These are phyloP conservation scores for Aspergillus puulaauensis DNA, from an alignment of 2,329 filamentous ascomycete species.

Conservation along the genomic window DNA sequence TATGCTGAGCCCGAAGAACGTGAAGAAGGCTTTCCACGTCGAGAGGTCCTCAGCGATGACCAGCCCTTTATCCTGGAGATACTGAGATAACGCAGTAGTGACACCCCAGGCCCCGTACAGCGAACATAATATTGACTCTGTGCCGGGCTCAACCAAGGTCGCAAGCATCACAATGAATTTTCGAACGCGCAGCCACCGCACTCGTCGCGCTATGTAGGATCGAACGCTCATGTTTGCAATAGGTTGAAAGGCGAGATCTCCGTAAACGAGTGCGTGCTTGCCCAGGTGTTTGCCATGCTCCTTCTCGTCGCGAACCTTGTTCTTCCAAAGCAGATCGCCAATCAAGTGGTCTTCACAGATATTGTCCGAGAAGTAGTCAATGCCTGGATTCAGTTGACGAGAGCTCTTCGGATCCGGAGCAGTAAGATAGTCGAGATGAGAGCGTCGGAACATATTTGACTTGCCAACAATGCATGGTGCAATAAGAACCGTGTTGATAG, in stretches of 20 bases:
- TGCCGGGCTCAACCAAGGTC: conserved; percentile 88
- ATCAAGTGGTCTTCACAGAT: conserved; percentile 98
- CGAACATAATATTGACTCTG: conserved; percentile 83
- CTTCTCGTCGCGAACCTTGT: conserved; percentile 36
- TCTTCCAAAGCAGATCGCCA: conserved; percentile 83
- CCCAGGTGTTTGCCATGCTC: conserved; percentile 50
- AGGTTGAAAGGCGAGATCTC: conserved; percentile 87
- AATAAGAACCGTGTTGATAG: conserved; percentile 88
- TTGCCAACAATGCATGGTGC: conserved; percentile 96
- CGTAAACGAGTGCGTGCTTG: conserved; percentile 81
- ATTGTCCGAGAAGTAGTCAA: conserved; percentile 92
- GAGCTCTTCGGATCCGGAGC: conserved; percentile 49
- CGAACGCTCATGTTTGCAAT: conserved; percentile 75
- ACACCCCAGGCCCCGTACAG: conserved; percentile 75
- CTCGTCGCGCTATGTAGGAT: conserved; percentile 76
- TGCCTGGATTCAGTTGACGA: conserved; percentile 58
- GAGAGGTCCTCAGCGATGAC: conserved; percentile 51
- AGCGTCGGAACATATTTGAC: conserved; percentile 96
- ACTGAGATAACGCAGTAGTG: conserved; percentile 64
- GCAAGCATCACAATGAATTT: conserved; percentile 92
- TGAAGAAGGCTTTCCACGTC: conserved; percentile 66
- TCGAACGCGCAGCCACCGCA: conserved; percentile 86
- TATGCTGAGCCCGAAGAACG: conserved; percentile 67
- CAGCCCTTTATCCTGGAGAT: conserved; percentile 50
- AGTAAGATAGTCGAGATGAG: conserved; percentile 77